Conservation (phyloP, 1,139 yeast species). For the Suzukiozyma palmioleophila region DNA sequence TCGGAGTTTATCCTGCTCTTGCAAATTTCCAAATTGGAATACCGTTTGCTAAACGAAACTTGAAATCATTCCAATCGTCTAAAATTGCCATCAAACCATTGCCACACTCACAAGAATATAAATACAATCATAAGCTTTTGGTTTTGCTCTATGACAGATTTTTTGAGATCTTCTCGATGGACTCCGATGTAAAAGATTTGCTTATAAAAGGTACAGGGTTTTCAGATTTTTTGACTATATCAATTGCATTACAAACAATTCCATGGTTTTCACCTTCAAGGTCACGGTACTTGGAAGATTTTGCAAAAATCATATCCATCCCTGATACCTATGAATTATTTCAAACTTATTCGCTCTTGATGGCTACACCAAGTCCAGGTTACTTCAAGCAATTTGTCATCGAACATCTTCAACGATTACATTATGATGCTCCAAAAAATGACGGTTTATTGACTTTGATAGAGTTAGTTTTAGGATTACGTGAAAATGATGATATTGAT, state of each 20-base stretch:
- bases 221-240: constrained; percentile 59
- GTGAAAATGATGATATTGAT: constrained; percentile 69
- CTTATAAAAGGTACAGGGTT: constrained; percentile 67
- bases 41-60: constrained; percentile 57
- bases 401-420: constrained; percentile 47
- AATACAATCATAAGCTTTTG: constrained; percentile 23
- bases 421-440: constrained; percentile 43
- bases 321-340: constrained; percentile 62
- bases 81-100: constrained; percentile 20
- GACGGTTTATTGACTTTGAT: constrained; percentile 71
- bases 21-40: constrained; percentile 54
- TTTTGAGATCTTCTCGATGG: constrained; percentile 26
- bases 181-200: constrained; percentile 52
- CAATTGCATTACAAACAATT: constrained; percentile 47
- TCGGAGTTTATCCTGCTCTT: constrained; percentile 67
- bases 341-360: constrained; percentile 49
- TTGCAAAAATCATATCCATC: constrained; percentile 14
- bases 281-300: constrained; percentile 10
- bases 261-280: constrained; percentile 24
- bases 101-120: constrained; percentile 8
- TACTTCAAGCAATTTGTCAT: constrained; percentile 43
- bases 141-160: constrained; percentile 31
- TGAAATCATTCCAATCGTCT: constrained; percentile 38
- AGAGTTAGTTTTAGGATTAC: constrained; percentile 71
- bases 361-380: constrained; percentile 38